phyloP scores from a whole-genome alignment of 257 asterid species.

The Solanum rostratum region DNA sequence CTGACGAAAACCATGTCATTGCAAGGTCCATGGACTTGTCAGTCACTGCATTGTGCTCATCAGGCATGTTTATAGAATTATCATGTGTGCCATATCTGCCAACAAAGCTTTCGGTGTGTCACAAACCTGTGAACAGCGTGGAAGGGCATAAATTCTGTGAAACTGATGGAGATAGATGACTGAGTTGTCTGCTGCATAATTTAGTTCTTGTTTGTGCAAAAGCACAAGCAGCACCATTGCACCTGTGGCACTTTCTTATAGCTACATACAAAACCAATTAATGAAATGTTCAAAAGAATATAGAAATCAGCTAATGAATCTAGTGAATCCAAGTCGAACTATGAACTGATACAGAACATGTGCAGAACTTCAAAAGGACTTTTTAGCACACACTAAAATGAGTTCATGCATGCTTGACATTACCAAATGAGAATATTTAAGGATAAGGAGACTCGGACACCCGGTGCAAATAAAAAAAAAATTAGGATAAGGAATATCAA shows the following conservation, averaged over 20 bases:
- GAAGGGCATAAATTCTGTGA: neutral
- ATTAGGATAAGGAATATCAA: neutral
- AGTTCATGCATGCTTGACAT: neutral
- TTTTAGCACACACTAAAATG: neutral
- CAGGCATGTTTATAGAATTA: neutral
- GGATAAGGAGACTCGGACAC: too few relatives aligned
- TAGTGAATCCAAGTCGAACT: neutral
- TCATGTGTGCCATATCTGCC: neutral
- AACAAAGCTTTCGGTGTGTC: neutral
- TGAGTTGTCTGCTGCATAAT: neutral
- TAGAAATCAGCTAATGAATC: neutral
- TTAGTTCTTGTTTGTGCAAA: neutral
- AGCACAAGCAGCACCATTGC: neutral
- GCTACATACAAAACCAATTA: neutral
- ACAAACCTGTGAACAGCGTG: neutral
- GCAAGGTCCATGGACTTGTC: neutral
- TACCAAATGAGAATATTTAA: neutral
- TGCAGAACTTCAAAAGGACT: neutral
- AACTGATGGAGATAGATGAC: neutral
- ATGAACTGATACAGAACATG: neutral
- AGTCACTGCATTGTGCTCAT: neutral
- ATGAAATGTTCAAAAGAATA: neutral
- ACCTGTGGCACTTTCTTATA: neutral
- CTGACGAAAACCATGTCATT: neutral
- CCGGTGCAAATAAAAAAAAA: too few relatives aligned